Percentiles rank a stretch among this genome's conserved stretches.
These are phyloP conservation scores for Pontederia crassipes DNA, from an alignment of 176 grass and related monocot species.

Conservation along the genomic window DNA sequence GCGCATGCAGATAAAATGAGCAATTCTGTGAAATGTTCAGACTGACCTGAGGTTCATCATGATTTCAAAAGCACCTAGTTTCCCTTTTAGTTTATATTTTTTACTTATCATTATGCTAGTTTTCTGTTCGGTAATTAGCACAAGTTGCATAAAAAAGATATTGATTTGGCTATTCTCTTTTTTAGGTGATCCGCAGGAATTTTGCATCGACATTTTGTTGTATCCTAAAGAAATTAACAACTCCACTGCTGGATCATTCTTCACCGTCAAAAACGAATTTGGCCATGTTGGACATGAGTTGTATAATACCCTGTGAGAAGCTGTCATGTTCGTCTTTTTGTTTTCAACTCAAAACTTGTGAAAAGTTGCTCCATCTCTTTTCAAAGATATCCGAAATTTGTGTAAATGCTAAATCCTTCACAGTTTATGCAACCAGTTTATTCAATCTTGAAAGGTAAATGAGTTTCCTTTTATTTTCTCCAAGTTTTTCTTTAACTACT, in stretches of 20 bases:
- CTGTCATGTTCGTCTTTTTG: slow-evolving; percentile 21
- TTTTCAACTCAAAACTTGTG: slow-evolving; percentile 45
- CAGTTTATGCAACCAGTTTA: slow-evolving; percentile 49
- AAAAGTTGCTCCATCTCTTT: slow-evolving; percentile 55
- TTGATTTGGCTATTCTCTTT: not conserved
- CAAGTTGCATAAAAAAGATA: not conserved
- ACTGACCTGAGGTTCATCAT: too few species aligned
- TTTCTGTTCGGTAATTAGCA: not conserved
- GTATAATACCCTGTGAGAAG: not conserved
- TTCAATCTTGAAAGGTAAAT: slow-evolving; percentile 88
- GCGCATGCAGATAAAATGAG: too few species aligned
- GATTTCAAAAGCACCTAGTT: too few species aligned
- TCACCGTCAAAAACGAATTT: slow-evolving; percentile 6
- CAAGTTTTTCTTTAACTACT: not conserved
- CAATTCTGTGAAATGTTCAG: too few species aligned
- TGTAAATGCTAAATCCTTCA: slow-evolving; percentile 48
- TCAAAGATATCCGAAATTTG: slow-evolving; percentile 58
- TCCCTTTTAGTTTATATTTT: too few species aligned
- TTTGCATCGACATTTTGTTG: slow-evolving; percentile 49
- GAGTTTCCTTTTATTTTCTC: slow-evolving; percentile 11
- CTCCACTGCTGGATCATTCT: slow-evolving; percentile 27
- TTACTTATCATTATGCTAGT: not conserved
- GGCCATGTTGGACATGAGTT: not conserved
- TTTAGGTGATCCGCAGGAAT: slow-evolving; percentile 65
- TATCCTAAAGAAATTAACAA: slow-evolving; percentile 48